Conservation (phyloP, 1,284 basidiomycete species). For the Cystobasidium pallidum region DNA sequence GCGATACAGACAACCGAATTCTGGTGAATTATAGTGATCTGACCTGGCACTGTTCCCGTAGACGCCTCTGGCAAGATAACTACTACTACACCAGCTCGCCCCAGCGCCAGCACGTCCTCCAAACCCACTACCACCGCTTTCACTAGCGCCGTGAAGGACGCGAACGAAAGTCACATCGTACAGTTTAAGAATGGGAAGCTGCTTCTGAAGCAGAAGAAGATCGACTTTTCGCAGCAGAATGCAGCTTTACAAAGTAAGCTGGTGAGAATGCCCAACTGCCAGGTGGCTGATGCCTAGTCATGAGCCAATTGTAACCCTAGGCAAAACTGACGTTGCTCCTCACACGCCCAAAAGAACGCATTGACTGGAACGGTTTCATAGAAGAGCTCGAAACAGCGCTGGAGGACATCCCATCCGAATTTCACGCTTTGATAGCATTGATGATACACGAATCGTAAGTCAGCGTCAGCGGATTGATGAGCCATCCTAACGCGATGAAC, state of each 20-base stretch:
- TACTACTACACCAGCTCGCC: constrained; percentile 2
- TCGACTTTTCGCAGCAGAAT: constrained; percentile 73
- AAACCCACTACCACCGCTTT: constrained; percentile 3
- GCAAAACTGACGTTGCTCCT: no score
- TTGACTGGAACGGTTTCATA: constrained; percentile 44
- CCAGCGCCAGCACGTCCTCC: not conserved
- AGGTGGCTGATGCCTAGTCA: no score
- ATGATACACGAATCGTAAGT: constrained; percentile 75
- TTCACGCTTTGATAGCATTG: constrained; percentile 74
- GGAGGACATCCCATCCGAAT: constrained; percentile 65
- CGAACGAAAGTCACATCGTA: constrained; percentile 50
- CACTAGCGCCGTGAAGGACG: constrained; percentile 6
- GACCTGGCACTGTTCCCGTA: not conserved
- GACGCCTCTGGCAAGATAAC: not conserved
- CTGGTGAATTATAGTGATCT: not conserved
- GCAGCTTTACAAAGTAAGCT: constrained; percentile 73
- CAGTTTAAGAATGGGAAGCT: constrained; percentile 67
- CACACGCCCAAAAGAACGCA: constrained; percentile 16
- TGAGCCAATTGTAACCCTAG: no score
- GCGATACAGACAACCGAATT: no score
- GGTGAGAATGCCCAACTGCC: no score
- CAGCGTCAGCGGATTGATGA: no score
- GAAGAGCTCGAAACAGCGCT: constrained; percentile 55
- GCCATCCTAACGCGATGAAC: not conserved
- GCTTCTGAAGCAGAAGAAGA: constrained; percentile 73